Evolutionary conservation across 2,329 filamentous ascomycete genomes (phyloP), one percentile per base, ranked within the genome.

Genomic region (Orbilia brochopaga): DNA sequence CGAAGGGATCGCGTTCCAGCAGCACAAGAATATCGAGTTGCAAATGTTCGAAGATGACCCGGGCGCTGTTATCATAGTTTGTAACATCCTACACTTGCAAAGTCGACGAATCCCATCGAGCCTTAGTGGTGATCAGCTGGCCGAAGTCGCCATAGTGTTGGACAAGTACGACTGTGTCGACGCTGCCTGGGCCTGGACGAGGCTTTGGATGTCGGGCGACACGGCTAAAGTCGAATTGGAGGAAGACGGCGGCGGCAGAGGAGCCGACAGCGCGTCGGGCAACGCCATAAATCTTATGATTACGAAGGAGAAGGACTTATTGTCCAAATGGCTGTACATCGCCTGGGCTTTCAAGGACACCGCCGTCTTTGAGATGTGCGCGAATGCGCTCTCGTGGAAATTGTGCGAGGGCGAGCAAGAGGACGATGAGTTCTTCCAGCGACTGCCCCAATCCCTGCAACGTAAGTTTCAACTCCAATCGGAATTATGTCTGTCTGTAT

Each of bases 41-140:
- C 54, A 66, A 56, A 65, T 73, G 60, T 73, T 73, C 21, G 69
- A 73, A 21, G 69, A 73, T n/a, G 69, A 73, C 24, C 69, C 69
- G 6, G 51, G 30, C 21, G 69, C 69, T 27, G 69, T 73, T 15
- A 66, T 66, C 35, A 66, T 56, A 13, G 69, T 73, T 19, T 73
- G 69, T 48, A 57, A 66, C 51, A 66, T 73, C 24, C 61, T 73
- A 5, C 69, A 73, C 24, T 51, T 73, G 17, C 69, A 73, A 35
- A 73, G 69, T 11, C 40, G 57, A 37, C 55, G 59, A 11, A 66
- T 73, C 6, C 69, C 69, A 42, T 23, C 60, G 6, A 60, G 24
- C 23, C n/a, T 73, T 15, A 73, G 37, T 23, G 69, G 69, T 3
- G 69, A 73, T 23, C 61, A 73, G 46, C 69, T 73, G 15, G 69